Base-by-base conservation (phyloP, 2,329 filamentous ascomycete genomes). In the Aphanoascus verrucosus region DNA sequence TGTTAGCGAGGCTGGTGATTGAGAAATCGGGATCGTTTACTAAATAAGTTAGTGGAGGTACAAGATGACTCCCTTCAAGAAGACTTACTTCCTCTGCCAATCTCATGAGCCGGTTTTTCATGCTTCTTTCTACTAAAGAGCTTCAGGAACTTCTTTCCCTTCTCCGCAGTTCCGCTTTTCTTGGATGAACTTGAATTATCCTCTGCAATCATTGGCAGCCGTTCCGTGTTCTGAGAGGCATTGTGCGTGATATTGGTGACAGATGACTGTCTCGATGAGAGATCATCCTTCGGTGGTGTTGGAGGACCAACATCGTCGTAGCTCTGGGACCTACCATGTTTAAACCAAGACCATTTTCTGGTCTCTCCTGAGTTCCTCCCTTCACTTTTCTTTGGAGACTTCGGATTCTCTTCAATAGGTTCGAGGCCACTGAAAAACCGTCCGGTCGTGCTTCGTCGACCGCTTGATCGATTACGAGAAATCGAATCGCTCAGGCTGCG, bases 111-210 rank as follows among this genome's bases (percentile, higher is more conserved):
- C 45, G 55, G 56, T 54, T 70, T 67, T 17, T 69, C 72, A 43
- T 67, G 65, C 49, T 69, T 66, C 58, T 75, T 77, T 60, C 74
- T 77, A 42, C 76, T 71, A 49, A 82, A 74, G 50, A 77, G 72
- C 56, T 74, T 77, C 42, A 78, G 68, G 55, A 81, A 72, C 5
- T 75, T 73, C 34, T 54, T 54, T 19, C 54, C 53, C 38, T 47
- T 57, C 32, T 56, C 52, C 40, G 31, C 31, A 11, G 28, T 32
- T 8, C 46, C 45, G 51, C 56, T 34, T 43, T 19, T 41, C 40
- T 45, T 57, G 38, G 42, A 40, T 17, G 20, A 42, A 2, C 43
- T 46, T 23, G 17, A 37, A 28, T 50, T 35, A 1, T 53, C 37
- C 20, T 49, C 35, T n/a, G 42, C 51, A 43, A 20, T 28, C 2